A percentile compares a stretch with the other conserved stretches of the same genome.
phyloP scores from a whole-genome alignment of 2,329 filamentous ascomycete species.

The Penicillium sp. region DNA sequence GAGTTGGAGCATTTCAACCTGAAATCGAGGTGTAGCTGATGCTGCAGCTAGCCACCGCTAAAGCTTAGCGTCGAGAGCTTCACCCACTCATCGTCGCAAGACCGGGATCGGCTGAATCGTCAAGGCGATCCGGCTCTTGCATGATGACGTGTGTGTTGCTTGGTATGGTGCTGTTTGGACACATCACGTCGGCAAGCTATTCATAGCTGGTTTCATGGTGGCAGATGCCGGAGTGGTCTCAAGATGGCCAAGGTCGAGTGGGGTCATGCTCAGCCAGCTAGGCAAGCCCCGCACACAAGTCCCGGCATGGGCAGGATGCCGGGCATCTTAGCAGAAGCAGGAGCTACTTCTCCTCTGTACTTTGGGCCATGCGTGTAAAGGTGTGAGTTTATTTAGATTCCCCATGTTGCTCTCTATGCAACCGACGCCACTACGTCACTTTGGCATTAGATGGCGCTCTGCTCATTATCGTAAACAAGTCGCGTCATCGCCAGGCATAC shows the following conservation, averaged over 20 bases:
- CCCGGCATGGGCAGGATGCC: not conserved
- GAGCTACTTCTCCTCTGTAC: too few relatives aligned
- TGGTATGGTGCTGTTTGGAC: not conserved
- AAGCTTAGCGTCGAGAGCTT: conserved; percentile 7
- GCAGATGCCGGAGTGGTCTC: not conserved
- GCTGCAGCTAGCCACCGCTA: conserved; percentile 8
- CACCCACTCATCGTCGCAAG: not conserved
- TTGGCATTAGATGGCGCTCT: too few relatives aligned
- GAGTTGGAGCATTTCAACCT: not conserved
- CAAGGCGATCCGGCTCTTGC: not conserved
- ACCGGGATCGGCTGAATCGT: not conserved
- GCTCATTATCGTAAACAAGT: too few relatives aligned
- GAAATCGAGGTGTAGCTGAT: conserved; percentile 7
- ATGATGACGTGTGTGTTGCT: not conserved
- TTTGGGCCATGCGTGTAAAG: too few relatives aligned
- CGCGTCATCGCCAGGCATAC: not conserved
- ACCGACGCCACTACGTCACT: too few relatives aligned
- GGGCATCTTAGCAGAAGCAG: too few relatives aligned
- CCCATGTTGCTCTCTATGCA: too few relatives aligned
- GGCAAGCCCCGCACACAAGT: not conserved
- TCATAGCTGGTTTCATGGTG: not conserved
- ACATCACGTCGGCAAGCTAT: not conserved
- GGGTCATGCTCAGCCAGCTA: not conserved
- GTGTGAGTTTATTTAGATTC: too few relatives aligned
- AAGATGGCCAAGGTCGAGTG: not conserved